These are phyloP conservation scores for Aspergillus uvarum DNA, from an alignment of 2,329 filamentous ascomycete species.

Conservation along the genomic window DNA sequence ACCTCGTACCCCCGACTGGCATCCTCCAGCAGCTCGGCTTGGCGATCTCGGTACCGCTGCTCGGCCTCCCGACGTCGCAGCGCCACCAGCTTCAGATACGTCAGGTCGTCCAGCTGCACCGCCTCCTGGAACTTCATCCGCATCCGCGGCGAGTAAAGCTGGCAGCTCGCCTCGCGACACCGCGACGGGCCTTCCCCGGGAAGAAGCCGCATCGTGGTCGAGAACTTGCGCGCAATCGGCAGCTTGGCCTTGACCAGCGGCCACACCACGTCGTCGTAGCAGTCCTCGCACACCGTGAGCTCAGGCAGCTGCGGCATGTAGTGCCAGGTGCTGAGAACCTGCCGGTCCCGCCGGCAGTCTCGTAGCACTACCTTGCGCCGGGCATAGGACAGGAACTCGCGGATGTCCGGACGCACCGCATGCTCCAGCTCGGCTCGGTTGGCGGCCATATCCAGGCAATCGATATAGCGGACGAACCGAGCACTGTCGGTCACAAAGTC, in stretches of 20 bases:
- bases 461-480: conserved; percentile 58
- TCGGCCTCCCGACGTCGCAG: conserved; percentile 60
- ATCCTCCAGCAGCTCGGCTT: conserved; percentile 56
- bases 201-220: conserved; percentile 58
- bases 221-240: conserved; percentile 65
- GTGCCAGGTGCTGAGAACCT: conserved; percentile 70
- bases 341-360: conserved; percentile 66
- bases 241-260: conserved; percentile 59
- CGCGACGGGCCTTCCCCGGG: conserved; percentile 48
- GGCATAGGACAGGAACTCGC: conserved; percentile 64
- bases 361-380: conserved; percentile 57
- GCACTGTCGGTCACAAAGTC: conserved; percentile 64
- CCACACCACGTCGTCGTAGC: conserved; percentile 76
- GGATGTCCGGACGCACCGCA: conserved; percentile 52
- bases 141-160: conserved; percentile 81
- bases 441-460: conserved; percentile 56
- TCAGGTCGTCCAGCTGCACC: conserved; percentile 65
- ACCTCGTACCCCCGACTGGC: conserved; percentile 59
- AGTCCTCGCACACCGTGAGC: conserved; percentile 83
- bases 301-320: conserved; percentile 72
- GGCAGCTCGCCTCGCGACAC: conserved; percentile 58
- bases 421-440: conserved; percentile 35
- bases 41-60: conserved; percentile 57
- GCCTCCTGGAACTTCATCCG: conserved; percentile 68
- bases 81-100: conserved; percentile 63